Evolutionary conservation across 2,329 filamentous ascomycete species (phyloP).

Genomic region (Sclerotinia glacialis): DNA sequence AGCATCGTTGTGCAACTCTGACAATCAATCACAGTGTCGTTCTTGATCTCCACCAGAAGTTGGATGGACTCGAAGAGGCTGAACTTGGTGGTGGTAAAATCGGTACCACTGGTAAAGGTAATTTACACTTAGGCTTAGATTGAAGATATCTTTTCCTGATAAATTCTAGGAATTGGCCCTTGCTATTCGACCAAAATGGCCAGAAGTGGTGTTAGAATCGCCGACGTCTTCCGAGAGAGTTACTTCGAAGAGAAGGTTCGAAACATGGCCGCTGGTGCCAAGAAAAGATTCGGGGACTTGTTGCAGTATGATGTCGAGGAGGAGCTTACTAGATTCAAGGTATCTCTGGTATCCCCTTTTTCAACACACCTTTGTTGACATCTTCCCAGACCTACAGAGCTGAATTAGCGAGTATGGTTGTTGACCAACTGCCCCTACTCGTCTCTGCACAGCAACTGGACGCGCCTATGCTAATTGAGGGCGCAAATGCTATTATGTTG

Average conservation of each 20-base stretch:
- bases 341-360: slow-evolving; percentile 28
- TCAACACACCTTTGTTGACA: slow-evolving; percentile 1
- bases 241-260: slow-evolving; percentile 66
- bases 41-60: slow-evolving; percentile 62
- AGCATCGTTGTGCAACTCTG: background rate
- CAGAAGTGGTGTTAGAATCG: slow-evolving; percentile 63
- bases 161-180: slow-evolving; percentile 49
- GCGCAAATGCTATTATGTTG: slow-evolving; percentile 65
- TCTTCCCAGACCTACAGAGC: slow-evolving; percentile 46
- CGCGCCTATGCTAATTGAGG: slow-evolving; percentile 64
- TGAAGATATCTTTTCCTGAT: background rate
- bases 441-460: slow-evolving; percentile 57
- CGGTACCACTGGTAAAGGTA: slow-evolving; percentile 44
- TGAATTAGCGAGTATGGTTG: slow-evolving; percentile 57
- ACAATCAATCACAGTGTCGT: slow-evolving; percentile 55
- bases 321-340: slow-evolving; percentile 61
- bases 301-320: slow-evolving; percentile 65
- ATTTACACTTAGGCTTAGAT: slow-evolving; percentile 25
- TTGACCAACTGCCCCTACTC: slow-evolving; percentile 64
- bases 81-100: slow-evolving; percentile 47
- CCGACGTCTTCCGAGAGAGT: slow-evolving; percentile 65
- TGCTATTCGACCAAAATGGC: slow-evolving; percentile 60
- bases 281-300: slow-evolving; percentile 66
- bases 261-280: slow-evolving; percentile 58
- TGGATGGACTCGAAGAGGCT: slow-evolving; percentile 66